phyloP scores from a whole-genome alignment of 2,329 filamentous ascomycete genomes.

The Talaromyces sp. region DNA sequence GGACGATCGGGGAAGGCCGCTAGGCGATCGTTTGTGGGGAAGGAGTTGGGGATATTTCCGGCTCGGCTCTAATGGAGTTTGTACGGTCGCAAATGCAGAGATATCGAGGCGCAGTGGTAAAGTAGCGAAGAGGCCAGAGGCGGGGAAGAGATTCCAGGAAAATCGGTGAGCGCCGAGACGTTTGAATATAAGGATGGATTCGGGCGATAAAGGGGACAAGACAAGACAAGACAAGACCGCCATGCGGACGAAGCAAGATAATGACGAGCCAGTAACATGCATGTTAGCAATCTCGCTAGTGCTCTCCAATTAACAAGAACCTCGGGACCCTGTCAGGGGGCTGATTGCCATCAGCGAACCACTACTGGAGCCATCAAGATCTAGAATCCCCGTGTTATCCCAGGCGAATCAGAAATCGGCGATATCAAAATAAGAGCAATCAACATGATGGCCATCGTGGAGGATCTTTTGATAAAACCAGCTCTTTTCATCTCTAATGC shows the following conservation, averaged over 20 bases:
- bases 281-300: constrained; percentile 2
- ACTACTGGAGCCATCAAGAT: no score
- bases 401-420: no score
- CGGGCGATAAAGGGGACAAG: neutral
- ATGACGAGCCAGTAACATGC: constrained; percentile 9
- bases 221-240: neutral
- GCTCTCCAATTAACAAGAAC: neutral
- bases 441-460: no score
- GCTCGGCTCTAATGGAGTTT: no score
- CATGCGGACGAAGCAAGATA: neutral
- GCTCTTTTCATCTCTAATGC: neutral
- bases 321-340: no score
- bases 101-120: no score
- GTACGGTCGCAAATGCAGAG: neutral
- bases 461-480: no score
- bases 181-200: neutral
- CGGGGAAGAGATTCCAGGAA: neutral
- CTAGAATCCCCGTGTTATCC: no score
- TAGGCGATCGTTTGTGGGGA: neutral
- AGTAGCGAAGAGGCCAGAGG: no score
- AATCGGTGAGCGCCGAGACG: neutral
- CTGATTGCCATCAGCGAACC: no score
- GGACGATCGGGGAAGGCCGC: constrained; percentile 15
- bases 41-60: neutral
- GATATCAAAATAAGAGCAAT: no score